Evolutionary conservation across 352 stramenopile genomes (phyloP).

Genomic region (Phytophthora pseudosyringae): DNA sequence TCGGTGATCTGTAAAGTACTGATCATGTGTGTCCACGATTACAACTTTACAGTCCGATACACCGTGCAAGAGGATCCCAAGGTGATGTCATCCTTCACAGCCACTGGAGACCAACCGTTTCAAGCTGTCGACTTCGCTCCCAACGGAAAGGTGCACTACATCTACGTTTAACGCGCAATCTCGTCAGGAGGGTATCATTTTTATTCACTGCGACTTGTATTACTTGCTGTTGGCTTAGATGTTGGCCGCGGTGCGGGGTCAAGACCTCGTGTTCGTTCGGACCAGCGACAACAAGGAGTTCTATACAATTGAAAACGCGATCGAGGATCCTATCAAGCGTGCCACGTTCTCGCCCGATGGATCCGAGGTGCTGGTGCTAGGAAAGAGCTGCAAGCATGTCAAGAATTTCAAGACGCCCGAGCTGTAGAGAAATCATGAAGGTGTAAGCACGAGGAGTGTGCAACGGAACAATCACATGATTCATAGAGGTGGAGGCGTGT

Average conservation of each 20-base stretch:
- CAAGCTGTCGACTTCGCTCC: conserved; percentile 69
- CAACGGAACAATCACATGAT: conserved; percentile 1
- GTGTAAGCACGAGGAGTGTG: neutral
- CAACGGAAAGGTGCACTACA: conserved; percentile 60
- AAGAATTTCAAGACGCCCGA: conserved; percentile 73
- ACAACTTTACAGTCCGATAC: conserved; percentile 67
- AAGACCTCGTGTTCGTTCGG: conserved; percentile 67
- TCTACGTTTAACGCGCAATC: neutral
- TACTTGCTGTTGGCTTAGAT: conserved; percentile 42
- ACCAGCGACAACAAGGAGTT: conserved; percentile 58
- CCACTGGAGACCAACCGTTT: conserved; percentile 60
- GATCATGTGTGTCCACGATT: neutral
- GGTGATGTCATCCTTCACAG: conserved; percentile 66
- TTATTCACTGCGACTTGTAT: neutral
- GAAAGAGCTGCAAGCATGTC: conserved; percentile 66
- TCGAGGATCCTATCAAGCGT: conserved; percentile 72
- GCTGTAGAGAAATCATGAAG: conserved; percentile 27
- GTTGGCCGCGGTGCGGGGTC: conserved; percentile 57
- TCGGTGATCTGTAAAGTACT: neutral
- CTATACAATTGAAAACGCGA: conserved; percentile 54
- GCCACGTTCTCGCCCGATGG: conserved; percentile 64
- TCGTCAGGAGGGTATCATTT: neutral
- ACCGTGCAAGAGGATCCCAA: conserved; percentile 80
- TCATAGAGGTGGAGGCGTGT: conserved; percentile 23
- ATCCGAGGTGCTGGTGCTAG: conserved; percentile 70